Conservation (phyloP, 495 filamentous ascomycete species). For the Xylaria castorea region DNA sequence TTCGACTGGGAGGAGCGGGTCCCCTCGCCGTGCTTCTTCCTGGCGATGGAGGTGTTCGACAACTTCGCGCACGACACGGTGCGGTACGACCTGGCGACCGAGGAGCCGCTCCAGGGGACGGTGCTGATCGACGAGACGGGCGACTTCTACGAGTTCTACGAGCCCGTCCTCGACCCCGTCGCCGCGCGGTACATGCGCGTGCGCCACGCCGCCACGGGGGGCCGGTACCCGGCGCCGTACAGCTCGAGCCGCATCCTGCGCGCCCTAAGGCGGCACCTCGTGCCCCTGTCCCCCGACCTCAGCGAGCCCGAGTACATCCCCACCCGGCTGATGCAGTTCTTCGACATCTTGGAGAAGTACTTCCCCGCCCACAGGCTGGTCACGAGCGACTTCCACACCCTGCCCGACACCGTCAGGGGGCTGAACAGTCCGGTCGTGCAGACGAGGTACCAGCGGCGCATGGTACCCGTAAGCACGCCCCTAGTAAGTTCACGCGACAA, state of each 20-base stretch:
- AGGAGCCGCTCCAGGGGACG: conserved; percentile 79
- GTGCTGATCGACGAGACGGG: conserved; percentile 85
- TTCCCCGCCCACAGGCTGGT: conserved; percentile 90
- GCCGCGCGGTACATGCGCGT: conserved; percentile 82
- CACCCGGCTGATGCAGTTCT: conserved; percentile 94
- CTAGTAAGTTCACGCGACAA: conserved; percentile 73
- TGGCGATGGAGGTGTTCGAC: conserved; percentile 98
- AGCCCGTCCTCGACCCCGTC: conserved; percentile 76
- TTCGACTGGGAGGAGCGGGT: conserved; percentile 92
- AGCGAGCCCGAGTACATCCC: conserved; percentile 90
- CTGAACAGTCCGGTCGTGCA: conserved; percentile 95
- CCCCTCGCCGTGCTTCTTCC: conserved; percentile 91
- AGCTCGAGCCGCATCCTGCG: conserved; percentile 61
- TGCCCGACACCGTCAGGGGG: conserved; percentile 82
- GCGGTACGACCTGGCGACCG: conserved; percentile 80
- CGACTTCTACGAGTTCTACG: conserved; percentile 95
- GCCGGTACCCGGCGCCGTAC: conserved; percentile 60
- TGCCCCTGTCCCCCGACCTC: conserved; percentile 77
- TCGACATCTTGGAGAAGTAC: conserved; percentile 81
- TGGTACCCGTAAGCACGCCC: conserved; percentile 87
- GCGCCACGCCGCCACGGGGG: conserved; percentile 65
- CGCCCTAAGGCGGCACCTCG: conserved; percentile 60
- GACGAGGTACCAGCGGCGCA: conserved; percentile 84
- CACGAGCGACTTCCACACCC: conserved; percentile 85
- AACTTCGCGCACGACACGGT: conserved; percentile 96